phyloP scores from a whole-genome alignment of 2,329 filamentous ascomycete genomes.

The Scolecobasidium constrictum region DNA sequence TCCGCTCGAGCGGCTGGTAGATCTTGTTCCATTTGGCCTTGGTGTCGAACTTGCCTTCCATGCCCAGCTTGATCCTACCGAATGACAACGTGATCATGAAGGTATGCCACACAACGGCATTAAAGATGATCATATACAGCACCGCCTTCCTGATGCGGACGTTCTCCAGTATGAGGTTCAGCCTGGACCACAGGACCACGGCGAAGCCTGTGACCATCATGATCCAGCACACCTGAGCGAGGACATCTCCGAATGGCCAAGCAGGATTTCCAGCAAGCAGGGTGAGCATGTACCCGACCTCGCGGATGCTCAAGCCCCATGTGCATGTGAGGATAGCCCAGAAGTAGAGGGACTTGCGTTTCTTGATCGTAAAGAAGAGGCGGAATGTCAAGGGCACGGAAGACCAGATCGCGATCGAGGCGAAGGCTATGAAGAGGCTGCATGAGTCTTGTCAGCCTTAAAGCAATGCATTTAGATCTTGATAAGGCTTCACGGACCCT shows the following conservation, averaged over 20 bases:
- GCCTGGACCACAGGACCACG: constrained; percentile 50
- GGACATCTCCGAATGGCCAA: background rate
- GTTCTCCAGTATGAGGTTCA: constrained; percentile 48
- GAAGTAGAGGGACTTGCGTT: constrained; percentile 37
- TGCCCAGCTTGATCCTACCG: background rate
- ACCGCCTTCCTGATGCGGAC: constrained; percentile 37
- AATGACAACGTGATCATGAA: constrained; percentile 1
- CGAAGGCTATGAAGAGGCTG: constrained; percentile 8
- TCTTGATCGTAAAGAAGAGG: constrained; percentile 36
- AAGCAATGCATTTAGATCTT: too few relatives aligned
- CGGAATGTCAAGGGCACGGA: constrained; percentile 6
- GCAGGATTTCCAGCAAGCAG: background rate
- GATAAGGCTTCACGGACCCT: too few relatives aligned
- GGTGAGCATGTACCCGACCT: constrained; percentile 2
- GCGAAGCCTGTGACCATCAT: constrained; percentile 52
- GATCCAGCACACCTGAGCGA: constrained; percentile 36
- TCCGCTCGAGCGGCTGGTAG: background rate
- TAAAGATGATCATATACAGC: constrained; percentile 46
- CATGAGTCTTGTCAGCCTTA: background rate
- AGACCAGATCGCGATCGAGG: constrained; percentile 6
- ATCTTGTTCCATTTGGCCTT: constrained; percentile 1
- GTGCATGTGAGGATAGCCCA: constrained; percentile 32
- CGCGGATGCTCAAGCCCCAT: constrained; percentile 1
- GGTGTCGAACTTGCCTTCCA: background rate
- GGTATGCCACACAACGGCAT: constrained; percentile 31